A percentile compares a stretch with the other conserved stretches of the same genome.
These are phyloP conservation scores for Nicotiana benthamiana DNA, from an alignment of 257 asterid species.

Conservation along the genomic window DNA sequence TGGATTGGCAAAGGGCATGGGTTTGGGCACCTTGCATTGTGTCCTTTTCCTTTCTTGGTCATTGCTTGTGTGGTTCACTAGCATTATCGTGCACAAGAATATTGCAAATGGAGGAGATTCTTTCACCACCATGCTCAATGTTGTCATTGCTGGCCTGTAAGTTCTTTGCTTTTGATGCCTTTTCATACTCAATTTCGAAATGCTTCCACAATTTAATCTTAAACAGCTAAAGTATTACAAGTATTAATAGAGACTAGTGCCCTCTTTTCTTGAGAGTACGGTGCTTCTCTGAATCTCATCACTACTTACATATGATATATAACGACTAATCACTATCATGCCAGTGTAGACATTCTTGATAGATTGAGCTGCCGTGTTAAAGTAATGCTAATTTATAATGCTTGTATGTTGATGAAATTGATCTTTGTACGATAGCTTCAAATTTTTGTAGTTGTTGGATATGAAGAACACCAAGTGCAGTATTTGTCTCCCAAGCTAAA, in stretches of 20 bases:
- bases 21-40: conserved; percentile 82
- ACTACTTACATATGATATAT: neutral
- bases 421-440: neutral
- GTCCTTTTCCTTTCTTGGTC: conserved; percentile 96
- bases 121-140: conserved; percentile 97
- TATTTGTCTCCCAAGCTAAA: neutral
- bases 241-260: neutral
- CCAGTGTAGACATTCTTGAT: neutral
- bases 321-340: neutral
- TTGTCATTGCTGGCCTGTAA: conserved; percentile 94
- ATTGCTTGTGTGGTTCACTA: conserved; percentile 91
- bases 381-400: neutral
- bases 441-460: neutral
- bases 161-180: conserved; percentile 12
- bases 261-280: neutral
- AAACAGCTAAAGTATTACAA: neutral
- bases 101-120: conserved; percentile 95
- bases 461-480: neutral
- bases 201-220: neutral
- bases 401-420: neutral
- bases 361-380: neutral
- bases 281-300: conserved; percentile 1
- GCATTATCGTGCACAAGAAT: conserved; percentile 75
- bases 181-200: neutral
- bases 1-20: conserved; percentile 92